Base-by-base conservation (phyloP, 1,284 basidiomycete species). In the Papiliotrema laurentii region DNA sequence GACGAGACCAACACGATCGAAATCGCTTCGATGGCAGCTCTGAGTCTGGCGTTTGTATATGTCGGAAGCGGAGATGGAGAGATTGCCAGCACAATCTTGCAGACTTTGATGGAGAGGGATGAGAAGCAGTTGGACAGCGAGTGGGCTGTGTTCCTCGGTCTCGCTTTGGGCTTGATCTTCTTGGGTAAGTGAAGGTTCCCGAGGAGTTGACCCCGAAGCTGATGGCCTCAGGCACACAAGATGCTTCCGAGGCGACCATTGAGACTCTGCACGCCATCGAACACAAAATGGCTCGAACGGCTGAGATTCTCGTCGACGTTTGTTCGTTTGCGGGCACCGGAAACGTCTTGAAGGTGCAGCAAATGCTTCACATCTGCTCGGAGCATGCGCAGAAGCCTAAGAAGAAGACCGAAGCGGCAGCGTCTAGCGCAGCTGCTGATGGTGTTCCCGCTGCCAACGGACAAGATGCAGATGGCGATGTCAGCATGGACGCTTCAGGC, bases 51-150 rank as follows among this genome's bases (percentile, higher is more conserved):
- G 2, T 94, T 97, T 72, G 85, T 97, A 51, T 97, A 91, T 68
- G 92, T 94, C 30, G 96, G 94, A 22, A 92, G 90, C 62, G 89
- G 87, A 47, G 88, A 97, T 64, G 94, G 92, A 19, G 96, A 98
- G 60, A 85, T 97, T 22, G 86, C 89, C 2, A 84, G 84, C 50
- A 84, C 86, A 0, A 93, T 98, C 49, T 74, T 97, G 64, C 92
- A 97, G 75, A 86, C 88, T 5, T 75, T 98, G 68, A 94, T 97
- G 90, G 78, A 76, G 63, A 76, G 86, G 19, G 84, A 84, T 3
- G 85, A 88, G 56, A 81, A 81, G 53, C 81, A 83, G 16, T 76
- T 96, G 9, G 83, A 85, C 56, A 89, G 90, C 70, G 94, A 96
- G 76, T 99, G 94, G 94, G 82, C 87, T 3, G 79, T 89, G 40